A percentile compares a stretch with the other conserved stretches of the same genome.
These are phyloP conservation scores for Quercus agrifolia DNA, from an alignment of 306 rosid species.

Conservation along the genomic window DNA sequence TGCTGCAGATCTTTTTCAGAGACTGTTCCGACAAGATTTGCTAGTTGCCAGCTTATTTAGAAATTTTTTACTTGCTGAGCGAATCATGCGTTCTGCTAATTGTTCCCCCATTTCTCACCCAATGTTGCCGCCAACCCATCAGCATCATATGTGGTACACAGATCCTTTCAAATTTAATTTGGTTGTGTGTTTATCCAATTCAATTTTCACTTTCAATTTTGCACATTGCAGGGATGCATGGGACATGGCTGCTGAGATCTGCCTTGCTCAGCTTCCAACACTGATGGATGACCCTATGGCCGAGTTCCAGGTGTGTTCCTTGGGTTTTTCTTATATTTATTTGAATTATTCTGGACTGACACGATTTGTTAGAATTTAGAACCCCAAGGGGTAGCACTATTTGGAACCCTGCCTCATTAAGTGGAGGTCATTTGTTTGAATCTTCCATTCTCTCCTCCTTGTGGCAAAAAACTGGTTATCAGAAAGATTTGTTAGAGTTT, in stretches of 20 bases:
- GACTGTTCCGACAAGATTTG: conserved; percentile 94
- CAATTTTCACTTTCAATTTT: conserved; percentile 16
- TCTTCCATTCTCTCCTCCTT: too few species aligned
- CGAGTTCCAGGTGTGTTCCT: conserved; percentile 70
- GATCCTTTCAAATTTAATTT: conserved; percentile 24
- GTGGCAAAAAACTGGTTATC: too few species aligned
- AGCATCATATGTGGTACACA: conserved; percentile 97
- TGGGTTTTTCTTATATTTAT: not conserved
- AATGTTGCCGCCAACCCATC: conserved; percentile 89
- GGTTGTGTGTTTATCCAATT: conserved; percentile 5
- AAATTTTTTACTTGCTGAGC: conserved; percentile 92
- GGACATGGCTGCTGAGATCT: conserved; percentile 99
- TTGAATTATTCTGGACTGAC: conserved; percentile 8
- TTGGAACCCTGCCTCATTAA: too few species aligned
- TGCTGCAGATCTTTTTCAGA: conserved; percentile 89
- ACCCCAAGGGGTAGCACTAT: too few species aligned
- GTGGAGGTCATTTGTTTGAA: too few species aligned
- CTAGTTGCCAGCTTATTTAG: conserved; percentile 90
- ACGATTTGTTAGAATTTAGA: not conserved
- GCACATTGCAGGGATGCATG: conserved; percentile 91
- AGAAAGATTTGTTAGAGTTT: not conserved
- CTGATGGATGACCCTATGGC: conserved; percentile 79
- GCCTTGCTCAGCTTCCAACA: conserved; percentile 96
- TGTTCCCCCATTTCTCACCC: conserved; percentile 96
- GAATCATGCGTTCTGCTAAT: conserved; percentile 98